phyloP scores from a whole-genome alignment of 2,329 filamentous ascomycete species.

The Pseudogymnoascus sp. region DNA sequence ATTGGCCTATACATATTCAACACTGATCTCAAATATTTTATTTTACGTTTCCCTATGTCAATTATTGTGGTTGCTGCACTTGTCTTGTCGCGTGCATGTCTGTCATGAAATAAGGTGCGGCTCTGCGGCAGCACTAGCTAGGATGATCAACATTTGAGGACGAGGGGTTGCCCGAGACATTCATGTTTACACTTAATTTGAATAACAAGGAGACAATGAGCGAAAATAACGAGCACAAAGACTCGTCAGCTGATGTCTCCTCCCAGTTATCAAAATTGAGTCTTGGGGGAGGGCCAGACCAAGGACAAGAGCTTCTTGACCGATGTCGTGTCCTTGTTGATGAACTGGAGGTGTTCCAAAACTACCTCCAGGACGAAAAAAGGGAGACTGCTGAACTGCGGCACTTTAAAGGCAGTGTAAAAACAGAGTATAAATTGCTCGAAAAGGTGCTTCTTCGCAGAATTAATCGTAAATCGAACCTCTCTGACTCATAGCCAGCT shows the following conservation, averaged over 20 bases:
- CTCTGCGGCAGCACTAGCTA: conserved; percentile 6
- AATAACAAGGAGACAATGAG: neutral
- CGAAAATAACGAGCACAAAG: neutral
- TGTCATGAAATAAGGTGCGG: conserved; percentile 4
- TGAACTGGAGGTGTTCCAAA: conserved; percentile 39
- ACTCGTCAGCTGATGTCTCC: neutral
- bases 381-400: conserved; percentile 42
- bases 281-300: conserved; percentile 11
- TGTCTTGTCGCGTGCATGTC: neutral
- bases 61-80: neutral
- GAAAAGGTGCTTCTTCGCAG: conserved; percentile 31
- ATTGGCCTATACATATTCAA: neutral
- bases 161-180: neutral
- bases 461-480: conserved; percentile 3
- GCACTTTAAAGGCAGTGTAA: conserved; percentile 39
- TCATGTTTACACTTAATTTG: neutral
- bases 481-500: conserved; percentile 17
- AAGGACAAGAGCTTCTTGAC: conserved; percentile 24
- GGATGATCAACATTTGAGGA: neutral
- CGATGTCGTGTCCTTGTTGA: conserved; percentile 31
- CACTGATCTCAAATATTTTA: neutral
- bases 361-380: conserved; percentile 33
- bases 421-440: conserved; percentile 40
- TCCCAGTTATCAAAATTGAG: neutral
- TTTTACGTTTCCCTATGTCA: neutral